Base-by-base conservation (phyloP, 305 asterid species). In the Solanum hybrid region DNA sequence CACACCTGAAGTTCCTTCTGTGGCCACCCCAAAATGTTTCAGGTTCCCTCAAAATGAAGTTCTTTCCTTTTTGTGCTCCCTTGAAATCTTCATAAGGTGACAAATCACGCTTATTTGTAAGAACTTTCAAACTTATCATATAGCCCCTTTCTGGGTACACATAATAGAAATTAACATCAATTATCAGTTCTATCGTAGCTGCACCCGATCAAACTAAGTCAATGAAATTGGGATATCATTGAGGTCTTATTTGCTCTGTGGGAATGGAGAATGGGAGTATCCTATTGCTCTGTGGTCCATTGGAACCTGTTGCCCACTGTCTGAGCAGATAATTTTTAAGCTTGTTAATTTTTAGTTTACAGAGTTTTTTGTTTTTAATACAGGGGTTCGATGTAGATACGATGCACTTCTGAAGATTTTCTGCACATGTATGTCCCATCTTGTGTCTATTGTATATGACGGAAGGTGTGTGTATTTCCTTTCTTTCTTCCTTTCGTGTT, bases 331-430 rank as follows among this genome's bases (percentile, higher is more conserved):
- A 77, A 8, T 77, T 26, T 86, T 91, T 91, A 57, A 15, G 79
- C 79, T 90, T 72, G 27, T 88, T 70, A 87, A 86, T 75, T 91
- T 73, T 84, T 90, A 80, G 75, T 88, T 57, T 89, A 77, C 51
- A 65, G 77, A 73, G 86, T 89, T 91, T 81, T 90, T 90, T 89
- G 79, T 51, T 78, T 86, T 78, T 80, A 76, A 33, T 93, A 93
- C 93, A 97, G 99, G 98, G 89, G 92, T 96, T 89, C 92, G 87
- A 91, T 93, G 92, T 91, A 95, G 90, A 88, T 91, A 93, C 89
- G 92, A 91, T 89, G 90, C 89, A 84, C 93, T 96, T 45, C 90
- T 95, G 94, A 93, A 93, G 97, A 91, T 92, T 85, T 92, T 95
- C 79, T 93, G 94, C 89, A 89, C 95, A 39, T 92, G 95, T 86